Evolutionary conservation across 106 monocot species (phyloP), one percentile per base, ranked within the genome.

Genomic region (Triglochin maritima): DNA sequence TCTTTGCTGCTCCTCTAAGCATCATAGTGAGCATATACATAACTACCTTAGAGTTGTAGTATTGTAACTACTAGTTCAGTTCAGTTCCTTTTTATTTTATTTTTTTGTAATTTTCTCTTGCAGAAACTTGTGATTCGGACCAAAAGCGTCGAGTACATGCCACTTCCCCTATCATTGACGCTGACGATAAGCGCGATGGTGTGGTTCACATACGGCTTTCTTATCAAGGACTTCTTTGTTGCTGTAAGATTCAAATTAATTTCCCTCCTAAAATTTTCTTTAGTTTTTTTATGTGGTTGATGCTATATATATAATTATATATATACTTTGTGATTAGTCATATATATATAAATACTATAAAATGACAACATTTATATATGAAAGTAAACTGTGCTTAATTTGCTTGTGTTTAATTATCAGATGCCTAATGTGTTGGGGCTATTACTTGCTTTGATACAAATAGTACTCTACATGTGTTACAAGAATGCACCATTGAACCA

Each of bases 371-470:
- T 3, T 0, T 49, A 17, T 47, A 17, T 15, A 4, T 9, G 1
- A 0, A 10, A 54, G 9, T 11, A 6, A 65, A 48, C 16, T 52
- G 9, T 41, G 7, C 51, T 2, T 66, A 52, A 49, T 17, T 65
- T 65, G 15, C 10, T 52, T 66, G 49, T 12, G n/a, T 64, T 11
- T 7, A 57, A 57, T 12, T 7, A 56, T 11, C 62, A 86, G 91
- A 14, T 79, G 44, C 91, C 91, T 16, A 92, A 92, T 61, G 77
- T 87, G 3, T 17, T 84, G 13, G 92, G 92, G 4, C 79, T 92
- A 67, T 11, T 81, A 7, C 81, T 87, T 44, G 87, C 82, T 9
- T 17, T 81, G 12, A 81, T 60, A 0, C 92, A 92, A 44, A 92
- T 92, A 71, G 59, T 85, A 53, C 69, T 92, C 48, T 87, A 87